Conservation (phyloP, 805 yeast genomes). For the Wickerhamomyces hampshirensis region DNA sequence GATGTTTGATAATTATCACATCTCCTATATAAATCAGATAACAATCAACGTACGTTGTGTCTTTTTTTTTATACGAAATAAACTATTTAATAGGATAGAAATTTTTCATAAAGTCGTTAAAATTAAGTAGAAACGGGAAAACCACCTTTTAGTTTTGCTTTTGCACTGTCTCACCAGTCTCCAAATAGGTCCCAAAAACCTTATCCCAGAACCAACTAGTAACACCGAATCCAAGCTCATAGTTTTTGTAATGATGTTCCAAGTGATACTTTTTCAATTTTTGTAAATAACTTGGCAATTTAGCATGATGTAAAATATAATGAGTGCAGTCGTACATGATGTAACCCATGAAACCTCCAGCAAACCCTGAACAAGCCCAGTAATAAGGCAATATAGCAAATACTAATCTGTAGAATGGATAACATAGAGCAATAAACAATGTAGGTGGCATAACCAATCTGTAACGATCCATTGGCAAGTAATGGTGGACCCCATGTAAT, state of each 20-base stretch:
- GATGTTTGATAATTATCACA: no score
- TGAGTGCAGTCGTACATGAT: constrained; percentile 91
- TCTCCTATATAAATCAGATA: no score
- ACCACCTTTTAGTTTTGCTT: constrained; percentile 4
- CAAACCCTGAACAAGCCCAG: constrained; percentile 86
- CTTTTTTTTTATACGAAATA: no score
- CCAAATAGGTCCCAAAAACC: constrained; percentile 79
- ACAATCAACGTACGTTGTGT: no score
- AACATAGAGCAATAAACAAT: constrained; percentile 62
- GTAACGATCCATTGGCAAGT: constrained; percentile 91
- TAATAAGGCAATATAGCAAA: constrained; percentile 74
- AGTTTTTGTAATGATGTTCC: constrained; percentile 97
- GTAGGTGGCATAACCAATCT: constrained; percentile 98
- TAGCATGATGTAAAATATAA: constrained; percentile 86
- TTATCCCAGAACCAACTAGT: constrained; percentile 92
- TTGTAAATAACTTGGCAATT: constrained; percentile 72
- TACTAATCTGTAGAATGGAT: constrained; percentile 78
- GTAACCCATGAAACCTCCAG: constrained; percentile 95
- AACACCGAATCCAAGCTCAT: constrained; percentile 95
- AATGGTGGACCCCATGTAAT: constrained; percentile 95
- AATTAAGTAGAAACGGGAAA: neutral
- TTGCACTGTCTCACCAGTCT: constrained; percentile 25
- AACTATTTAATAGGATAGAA: no score
- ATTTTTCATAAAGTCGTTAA: no score
- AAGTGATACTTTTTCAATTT: constrained; percentile 84